Percentiles rank a stretch among this genome's conserved stretches.
phyloP scores from a whole-genome alignment of 2,329 filamentous ascomycete genomes.

The Cladophialophora exuberans region DNA sequence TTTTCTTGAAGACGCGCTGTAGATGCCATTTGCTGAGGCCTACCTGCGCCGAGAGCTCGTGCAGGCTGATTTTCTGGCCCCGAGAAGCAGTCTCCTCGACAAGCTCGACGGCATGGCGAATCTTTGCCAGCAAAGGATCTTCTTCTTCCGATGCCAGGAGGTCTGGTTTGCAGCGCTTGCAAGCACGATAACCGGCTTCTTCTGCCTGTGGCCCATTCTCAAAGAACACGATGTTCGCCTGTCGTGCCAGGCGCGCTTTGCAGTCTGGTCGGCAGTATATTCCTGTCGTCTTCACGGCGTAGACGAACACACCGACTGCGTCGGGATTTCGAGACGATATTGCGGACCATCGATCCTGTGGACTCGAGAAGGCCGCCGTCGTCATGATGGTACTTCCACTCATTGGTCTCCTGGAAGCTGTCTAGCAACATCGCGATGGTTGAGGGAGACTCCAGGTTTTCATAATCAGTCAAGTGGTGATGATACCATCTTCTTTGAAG shows the following conservation, averaged over 20 bases:
- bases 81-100: constrained; percentile 1
- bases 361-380: neutral
- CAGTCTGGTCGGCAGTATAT: constrained; percentile 62
- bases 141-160: constrained; percentile 8
- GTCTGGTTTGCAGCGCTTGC: constrained; percentile 59
- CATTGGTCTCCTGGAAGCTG: neutral
- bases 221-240: constrained; percentile 59
- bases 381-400: neutral
- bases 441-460: neutral
- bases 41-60: constrained; percentile 51
- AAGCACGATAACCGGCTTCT: constrained; percentile 55
- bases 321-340: constrained; percentile 49
- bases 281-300: constrained; percentile 57
- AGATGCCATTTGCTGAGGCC: constrained; percentile 57
- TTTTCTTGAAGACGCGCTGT: constrained; percentile 58
- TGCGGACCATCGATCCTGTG: constrained; percentile 44
- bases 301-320: constrained; percentile 54
- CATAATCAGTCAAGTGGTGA: too few relatives aligned
- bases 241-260: constrained; percentile 58
- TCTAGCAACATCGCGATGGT: neutral
- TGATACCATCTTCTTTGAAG: too few relatives aligned
- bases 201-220: constrained; percentile 52
- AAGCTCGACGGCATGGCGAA: constrained; percentile 1
- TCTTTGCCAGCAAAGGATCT: constrained; percentile 11
- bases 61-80: constrained; percentile 38